phyloP scores from a whole-genome alignment of 495 filamentous ascomycete species.

The Talaromyces trachyspermus region DNA sequence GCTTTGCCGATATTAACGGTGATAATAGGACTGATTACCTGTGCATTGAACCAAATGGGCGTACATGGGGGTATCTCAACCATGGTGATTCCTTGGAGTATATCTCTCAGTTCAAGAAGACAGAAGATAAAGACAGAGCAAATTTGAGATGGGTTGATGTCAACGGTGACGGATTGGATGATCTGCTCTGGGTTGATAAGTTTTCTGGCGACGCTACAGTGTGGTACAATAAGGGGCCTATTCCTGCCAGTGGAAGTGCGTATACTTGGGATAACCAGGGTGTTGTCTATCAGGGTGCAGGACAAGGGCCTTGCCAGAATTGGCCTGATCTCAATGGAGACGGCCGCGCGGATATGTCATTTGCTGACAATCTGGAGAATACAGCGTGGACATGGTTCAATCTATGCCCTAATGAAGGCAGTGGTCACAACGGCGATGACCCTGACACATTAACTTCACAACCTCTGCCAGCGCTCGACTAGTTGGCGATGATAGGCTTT shows the following conservation, averaged over 20 bases:
- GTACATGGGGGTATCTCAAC: slow-evolving; percentile 4
- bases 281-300: not conserved
- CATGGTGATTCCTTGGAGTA: not conserved
- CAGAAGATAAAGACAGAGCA: slow-evolving; percentile 11
- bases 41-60: slow-evolving; percentile 12
- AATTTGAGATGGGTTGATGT: slow-evolving; percentile 19
- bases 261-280: slow-evolving; percentile 6
- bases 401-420: not conserved
- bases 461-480: not conserved
- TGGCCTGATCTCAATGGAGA: slow-evolving; percentile 4
- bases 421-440: not conserved
- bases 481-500: not conserved
- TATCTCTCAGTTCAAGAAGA: slow-evolving; percentile 9
- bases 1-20: slow-evolving; percentile 1
- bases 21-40: slow-evolving; percentile 11
- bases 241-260: not conserved
- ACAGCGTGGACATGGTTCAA: slow-evolving; percentile 1
- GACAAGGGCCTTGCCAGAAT: not conserved
- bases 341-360: slow-evolving; percentile 1
- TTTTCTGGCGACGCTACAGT: slow-evolving; percentile 5
- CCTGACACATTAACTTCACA: not conserved
- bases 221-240: slow-evolving; percentile 2
- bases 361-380: not conserved
- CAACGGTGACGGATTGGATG: slow-evolving; percentile 18
- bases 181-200: slow-evolving; percentile 22